Conservation (phyloP, 2,329 filamentous ascomycete genomes). For the Claviceps sp. region DNA sequence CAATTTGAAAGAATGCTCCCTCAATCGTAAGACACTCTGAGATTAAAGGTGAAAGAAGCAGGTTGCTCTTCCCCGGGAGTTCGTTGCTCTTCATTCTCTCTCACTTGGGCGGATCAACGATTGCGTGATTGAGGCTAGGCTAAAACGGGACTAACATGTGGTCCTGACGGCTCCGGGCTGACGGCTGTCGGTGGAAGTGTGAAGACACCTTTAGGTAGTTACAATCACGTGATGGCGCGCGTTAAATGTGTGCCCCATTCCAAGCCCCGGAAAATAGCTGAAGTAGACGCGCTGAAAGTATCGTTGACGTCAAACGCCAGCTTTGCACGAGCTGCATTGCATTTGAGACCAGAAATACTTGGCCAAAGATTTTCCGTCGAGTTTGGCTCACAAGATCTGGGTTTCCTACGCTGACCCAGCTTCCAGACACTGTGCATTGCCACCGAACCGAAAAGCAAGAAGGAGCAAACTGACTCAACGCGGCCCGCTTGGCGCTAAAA, state of each 20-base stretch:
- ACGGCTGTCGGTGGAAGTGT: no score
- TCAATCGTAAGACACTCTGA: conserved; percentile 3
- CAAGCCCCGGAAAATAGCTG: no score
- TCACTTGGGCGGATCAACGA: conserved; percentile 14
- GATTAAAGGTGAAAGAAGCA: conserved; percentile 10
- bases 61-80: conserved; percentile 5
- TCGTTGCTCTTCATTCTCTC: conserved; percentile 9
- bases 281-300: no score
- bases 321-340: no score
- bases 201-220: background rate
- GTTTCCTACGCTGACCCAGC: background rate
- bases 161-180: background rate
- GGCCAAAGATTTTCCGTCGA: background rate
- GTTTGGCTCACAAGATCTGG: background rate
- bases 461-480: background rate
- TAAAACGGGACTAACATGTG: conserved; percentile 7
- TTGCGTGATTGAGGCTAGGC: conserved; percentile 20
- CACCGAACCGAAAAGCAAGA: background rate
- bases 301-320: background rate
- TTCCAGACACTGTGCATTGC: background rate
- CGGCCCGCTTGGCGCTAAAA: background rate
- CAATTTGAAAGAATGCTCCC: conserved; percentile 3
- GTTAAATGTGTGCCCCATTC: background rate
- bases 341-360: background rate
- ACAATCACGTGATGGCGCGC: conserved; percentile 1